Evolutionary conservation across 768 basidiomycete species (phyloP), one percentile per base, ranked within the genome.

Genomic region (Lepiota brunneoincarnata): DNA sequence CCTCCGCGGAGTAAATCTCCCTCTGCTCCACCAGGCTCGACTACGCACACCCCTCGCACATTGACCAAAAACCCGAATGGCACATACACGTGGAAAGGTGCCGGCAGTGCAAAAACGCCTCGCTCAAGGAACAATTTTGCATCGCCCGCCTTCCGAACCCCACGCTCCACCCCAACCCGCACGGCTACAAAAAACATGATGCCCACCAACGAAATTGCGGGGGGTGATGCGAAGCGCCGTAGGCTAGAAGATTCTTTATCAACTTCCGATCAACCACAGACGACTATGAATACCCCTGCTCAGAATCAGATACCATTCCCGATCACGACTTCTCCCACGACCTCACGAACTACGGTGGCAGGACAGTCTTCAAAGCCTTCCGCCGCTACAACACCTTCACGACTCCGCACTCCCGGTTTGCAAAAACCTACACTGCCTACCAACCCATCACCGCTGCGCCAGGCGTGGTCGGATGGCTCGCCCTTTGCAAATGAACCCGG

Each of bases 31-130:
- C 55, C 24, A 59, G 59, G 42, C 51, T 65, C 51, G 50, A 55
- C 60, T 45, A 65, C 70, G 1, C 59, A 73, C 17, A 63, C 76
- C 14, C 74, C 82, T 4, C 76, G 76, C 15, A 83, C 77, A 9
- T 70, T 91, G 6, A 64, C 76, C 18, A 81, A 72, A 63, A 92
- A 92, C 61, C 89, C 89, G 0, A 92, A 91, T 63, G 89, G 89
- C 18, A 63, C 71, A 31, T 87, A 87, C 67, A 76, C 77, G 44
- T 90, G 86, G 85, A 79, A 84, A 59, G 90, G 89, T n/a, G 85
- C 74, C 28, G 88, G 89, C 39, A 89, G 86, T 60, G 82, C 89
- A 11, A 83, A 78, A 60, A 71, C 75, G 17, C 50, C 61, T 20
- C 73, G 65, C 35, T 63, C 68, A 49, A 79, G 80, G 43, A 90